Evolutionary conservation across 805 yeast genomes (phyloP), one percentile per base, ranked within the genome.

Genomic region (Starmerella vitae): DNA sequence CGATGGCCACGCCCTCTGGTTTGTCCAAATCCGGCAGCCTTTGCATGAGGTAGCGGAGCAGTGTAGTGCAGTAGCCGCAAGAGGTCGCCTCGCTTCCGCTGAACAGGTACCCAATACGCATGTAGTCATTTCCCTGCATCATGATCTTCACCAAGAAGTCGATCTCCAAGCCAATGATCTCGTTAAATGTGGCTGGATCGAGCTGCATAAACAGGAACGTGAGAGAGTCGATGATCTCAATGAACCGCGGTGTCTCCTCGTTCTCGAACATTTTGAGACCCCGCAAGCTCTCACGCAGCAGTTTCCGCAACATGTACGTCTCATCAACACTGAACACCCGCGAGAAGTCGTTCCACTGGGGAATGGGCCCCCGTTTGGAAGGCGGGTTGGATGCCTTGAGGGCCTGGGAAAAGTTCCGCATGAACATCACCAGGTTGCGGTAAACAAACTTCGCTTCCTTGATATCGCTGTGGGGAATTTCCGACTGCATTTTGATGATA

Each of bases 151-250:
- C 84, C 58, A 86, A 64, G 50, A 72, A 75, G 18, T 77, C 81
- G 41, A 88, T 66, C 58, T 91, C 94, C 2, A 76, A 68, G 45
- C 76, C 83, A 8, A 85, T 76, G 46, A 91, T 78, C 60, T 91
- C 98, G 56, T 83, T 86, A 60, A 93, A 93, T 0, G 96, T 81
- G 1, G 97, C 85, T 17, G 94, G 86, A 54, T 93, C 99, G 39
- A 93, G 72, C 55, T 84, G 94, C 49, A 85, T 82, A 59, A 84
- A 91, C 51, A 91, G 82, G 1, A 94, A 79, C 0, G 95, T 95
- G 56, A 91, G 74, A 3, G 85, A 78, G 54, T 93, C 98, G 94
- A 91, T 85, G 42, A 86, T 64, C 51, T 91, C 98, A 50, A 86
- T 84, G 42, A 86, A 95, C 50, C 84, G 85, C 1, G 93, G 76